Percentiles rank a stretch among this genome's conserved stretches.
These are phyloP conservation scores for Metarhizium humberi DNA, from an alignment of 2,329 filamentous ascomycete species.

Conservation along the genomic window DNA sequence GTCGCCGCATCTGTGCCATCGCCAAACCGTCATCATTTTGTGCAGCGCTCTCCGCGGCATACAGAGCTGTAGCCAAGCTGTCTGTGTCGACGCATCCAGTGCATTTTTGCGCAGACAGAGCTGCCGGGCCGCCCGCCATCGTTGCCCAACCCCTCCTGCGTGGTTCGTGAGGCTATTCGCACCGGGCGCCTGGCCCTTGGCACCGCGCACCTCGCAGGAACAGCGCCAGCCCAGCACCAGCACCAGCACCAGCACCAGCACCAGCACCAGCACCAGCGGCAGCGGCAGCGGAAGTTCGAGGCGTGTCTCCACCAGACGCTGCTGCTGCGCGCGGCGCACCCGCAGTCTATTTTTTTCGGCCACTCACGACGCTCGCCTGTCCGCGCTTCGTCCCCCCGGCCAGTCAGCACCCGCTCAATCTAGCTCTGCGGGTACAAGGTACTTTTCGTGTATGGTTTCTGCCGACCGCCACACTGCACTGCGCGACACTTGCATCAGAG, in stretches of 20 bases:
- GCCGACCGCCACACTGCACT: background rate
- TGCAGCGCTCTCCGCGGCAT: constrained; percentile 20
- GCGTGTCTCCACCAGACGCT: constrained; percentile 6
- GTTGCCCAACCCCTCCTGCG: constrained; percentile 12
- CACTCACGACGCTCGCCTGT: background rate
- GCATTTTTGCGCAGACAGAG: constrained; percentile 12
- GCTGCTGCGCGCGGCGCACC: constrained; percentile 8
- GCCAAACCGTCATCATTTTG: constrained; percentile 25
- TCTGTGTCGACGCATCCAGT: constrained; percentile 12
- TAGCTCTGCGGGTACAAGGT: background rate
- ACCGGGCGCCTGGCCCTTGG: constrained; percentile 8
- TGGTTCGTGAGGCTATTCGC: constrained; percentile 32
- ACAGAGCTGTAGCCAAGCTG: constrained; percentile 15
- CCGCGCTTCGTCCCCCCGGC: no score
- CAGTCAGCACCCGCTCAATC: no score
- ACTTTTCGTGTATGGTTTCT: background rate
- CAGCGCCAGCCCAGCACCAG: background rate
- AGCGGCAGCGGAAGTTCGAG: background rate
- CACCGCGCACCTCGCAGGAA: constrained; percentile 5
- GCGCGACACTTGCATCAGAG: background rate
- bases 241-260: background rate
- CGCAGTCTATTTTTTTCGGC: constrained; percentile 7
- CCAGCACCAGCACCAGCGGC: background rate
- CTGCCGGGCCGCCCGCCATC: constrained; percentile 8
- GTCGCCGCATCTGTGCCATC: constrained; percentile 24